Evolutionary conservation across 805 yeast species (phyloP).

Genomic region (Cyberlindnera americana): DNA sequence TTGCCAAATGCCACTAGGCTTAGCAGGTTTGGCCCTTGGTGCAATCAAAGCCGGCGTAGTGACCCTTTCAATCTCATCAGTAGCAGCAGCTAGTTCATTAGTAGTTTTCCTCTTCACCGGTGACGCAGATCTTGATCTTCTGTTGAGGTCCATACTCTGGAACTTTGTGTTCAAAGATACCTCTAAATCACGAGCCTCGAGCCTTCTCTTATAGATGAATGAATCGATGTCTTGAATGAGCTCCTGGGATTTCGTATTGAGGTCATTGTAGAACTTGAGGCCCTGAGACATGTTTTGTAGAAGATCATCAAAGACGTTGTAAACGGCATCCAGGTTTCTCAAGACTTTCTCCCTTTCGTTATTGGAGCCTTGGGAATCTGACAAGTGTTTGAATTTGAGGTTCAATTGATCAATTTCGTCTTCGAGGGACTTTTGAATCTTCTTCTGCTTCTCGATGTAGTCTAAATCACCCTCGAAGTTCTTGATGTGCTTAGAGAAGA

Average conservation of each 20-base stretch:
- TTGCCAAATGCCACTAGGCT: slow-evolving; percentile 28
- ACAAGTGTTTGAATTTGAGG: slow-evolving; percentile 25
- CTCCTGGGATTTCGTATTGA: slow-evolving; percentile 42
- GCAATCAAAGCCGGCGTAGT: slow-evolving; percentile 22
- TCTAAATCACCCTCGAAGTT: slow-evolving; percentile 48
- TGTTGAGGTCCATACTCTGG: slow-evolving; percentile 28
- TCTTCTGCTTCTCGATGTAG: slow-evolving; percentile 40
- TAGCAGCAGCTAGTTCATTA: slow-evolving; percentile 10
- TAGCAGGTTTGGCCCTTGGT: slow-evolving; percentile 21
- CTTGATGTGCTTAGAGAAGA: slow-evolving; percentile 41
- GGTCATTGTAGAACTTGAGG: slow-evolving; percentile 61
- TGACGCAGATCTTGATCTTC: slow-evolving; percentile 4
- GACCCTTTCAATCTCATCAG: slow-evolving; percentile 9
- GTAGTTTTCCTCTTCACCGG: slow-evolving; percentile 2
- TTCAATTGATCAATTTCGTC: slow-evolving; percentile 35
- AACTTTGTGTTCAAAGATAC: slow-evolving; percentile 22
- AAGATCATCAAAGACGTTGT: slow-evolving; percentile 41
- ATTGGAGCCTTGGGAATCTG: slow-evolving; percentile 14
- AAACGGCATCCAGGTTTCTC: slow-evolving; percentile 39
- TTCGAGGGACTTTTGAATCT: slow-evolving; percentile 37
- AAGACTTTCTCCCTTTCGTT: slow-evolving; percentile 43
- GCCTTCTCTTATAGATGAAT: slow-evolving; percentile 47
- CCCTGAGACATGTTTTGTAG: slow-evolving; percentile 65
- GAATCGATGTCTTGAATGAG: slow-evolving; percentile 48
- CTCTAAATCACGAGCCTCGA: slow-evolving; percentile 52